Base-by-base conservation (phyloP, 1,139 yeast species). In the Diutina sp. region DNA sequence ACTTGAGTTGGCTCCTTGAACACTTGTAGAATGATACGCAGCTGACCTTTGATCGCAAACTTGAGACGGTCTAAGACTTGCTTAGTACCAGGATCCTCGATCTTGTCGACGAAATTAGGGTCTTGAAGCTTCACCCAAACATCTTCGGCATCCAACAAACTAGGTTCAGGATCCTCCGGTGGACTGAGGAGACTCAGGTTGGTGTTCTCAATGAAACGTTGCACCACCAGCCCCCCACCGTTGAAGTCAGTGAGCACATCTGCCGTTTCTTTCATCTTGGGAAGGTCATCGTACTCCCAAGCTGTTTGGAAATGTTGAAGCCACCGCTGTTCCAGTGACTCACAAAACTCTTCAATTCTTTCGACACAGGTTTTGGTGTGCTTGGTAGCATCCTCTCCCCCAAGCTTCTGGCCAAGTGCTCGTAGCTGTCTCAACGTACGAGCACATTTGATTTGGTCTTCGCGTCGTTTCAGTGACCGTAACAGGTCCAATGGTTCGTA, bases 211-310 rank as follows among this genome's bases (percentile, higher is more conserved):
- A 90, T 90, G 70, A 89, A 91, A 56, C 87, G 82, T 66, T 86
- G 90, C 14, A 90, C 86, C 12, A 90, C 95, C 59, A 85, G 84
- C 4, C 83, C 77, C 9, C 97, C 97, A 11, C 91, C 95, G 65
- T 93, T 91, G 70, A 85, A 91, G 59, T 84, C 89, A 57, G 84
- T 79, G 56, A 91, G 73, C n/a, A 90, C 81, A 56, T 81, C 82
- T 0, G 97, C 90, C 46, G 89, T 82, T 58, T 85, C 90, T 62
- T 80, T 84, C 87, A 93, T 85, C 56, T 81, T 81, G n/a, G 77
- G 77, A 63, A 84, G 79, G 55, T 75, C 74, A 58, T 69, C 70
- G 61, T 85, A 87, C 46, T 84, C 85, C 8, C 80, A 82, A 16
- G 85, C 85, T 35, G 73, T 71, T 62, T 80, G 83, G 62, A 86